Evolutionary conservation across 345 rosid genomes (phyloP), one percentile per base, ranked within the genome.

Genomic region (Lepidium africanum): DNA sequence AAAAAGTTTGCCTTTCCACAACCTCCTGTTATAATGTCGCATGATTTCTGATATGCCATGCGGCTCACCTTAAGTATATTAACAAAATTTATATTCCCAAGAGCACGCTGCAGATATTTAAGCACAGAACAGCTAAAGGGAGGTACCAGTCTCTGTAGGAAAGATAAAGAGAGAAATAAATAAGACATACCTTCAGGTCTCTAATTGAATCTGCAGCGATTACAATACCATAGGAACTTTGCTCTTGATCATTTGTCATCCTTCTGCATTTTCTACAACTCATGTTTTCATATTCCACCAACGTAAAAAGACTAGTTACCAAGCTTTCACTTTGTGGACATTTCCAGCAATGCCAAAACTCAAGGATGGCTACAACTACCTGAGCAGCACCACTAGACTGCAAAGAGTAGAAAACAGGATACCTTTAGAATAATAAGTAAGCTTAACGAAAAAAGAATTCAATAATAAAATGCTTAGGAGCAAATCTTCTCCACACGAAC

Each of bases 151-250:
- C 17, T 59, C 42, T 43, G 14, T 32, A 49, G 52, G 16, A 60
- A 41, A 40, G 6, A 59, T 23, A 48, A 17, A 9, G 11, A 39
- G 4, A 33, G 13, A 2, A 48, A 10, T 3, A 15, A 39, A 49
- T 36, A 36, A 47, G 27, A 30, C 42, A 17, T 54, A 63, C 76
- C 59, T 72, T 64, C 70, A 55, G 33, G 13, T 56, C 13, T 64
- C 69, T 49, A 16, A 23, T 37, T 1, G 38, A 49, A 48, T 37
- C 36, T 21, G 69, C 69, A 64, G 30, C 46, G 9, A 49, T 23
- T 35, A 64, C 57, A 48, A 64, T 64, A 4, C 69, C 69, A 14
- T 50, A 64, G 23, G 57, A 50, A 37, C 37, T 64, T 63, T 63
- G 57, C 47, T 49, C 47, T 49, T 46, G 37, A 49, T 36, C n/a